Percentiles rank a stretch among this genome's conserved stretches.
These are phyloP conservation scores for Posidonia australis DNA, from an alignment of 106 monocot species.

Conservation along the genomic window DNA sequence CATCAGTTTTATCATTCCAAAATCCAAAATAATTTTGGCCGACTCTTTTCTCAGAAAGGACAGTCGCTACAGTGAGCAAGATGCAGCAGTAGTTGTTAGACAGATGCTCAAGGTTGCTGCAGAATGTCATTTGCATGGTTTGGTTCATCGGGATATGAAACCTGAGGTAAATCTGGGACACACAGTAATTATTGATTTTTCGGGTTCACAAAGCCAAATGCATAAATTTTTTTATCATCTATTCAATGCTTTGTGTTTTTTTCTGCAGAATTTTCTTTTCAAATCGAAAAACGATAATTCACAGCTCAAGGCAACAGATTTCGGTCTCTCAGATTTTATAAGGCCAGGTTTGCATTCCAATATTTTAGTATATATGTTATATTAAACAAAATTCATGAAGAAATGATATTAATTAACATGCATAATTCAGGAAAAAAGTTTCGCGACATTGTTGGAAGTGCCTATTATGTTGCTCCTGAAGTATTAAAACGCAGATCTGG, in stretches of 20 bases:
- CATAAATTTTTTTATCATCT: not conserved
- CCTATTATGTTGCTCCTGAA: constrained; percentile 95
- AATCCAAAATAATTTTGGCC: no score
- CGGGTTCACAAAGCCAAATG: not conserved
- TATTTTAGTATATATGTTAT: no score
- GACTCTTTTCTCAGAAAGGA: constrained; percentile 43
- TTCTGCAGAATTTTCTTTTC: constrained; percentile 67
- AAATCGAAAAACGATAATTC: constrained; percentile 46
- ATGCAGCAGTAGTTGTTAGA: constrained; percentile 73
- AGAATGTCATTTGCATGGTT: constrained; percentile 85
- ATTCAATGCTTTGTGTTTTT: not conserved
- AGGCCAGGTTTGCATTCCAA: constrained; percentile 27
- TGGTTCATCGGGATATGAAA: constrained; percentile 94
- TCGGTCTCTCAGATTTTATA: constrained; percentile 65
- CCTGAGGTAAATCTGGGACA: constrained; percentile 91
- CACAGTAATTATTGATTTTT: not conserved
- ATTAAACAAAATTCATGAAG: no score
- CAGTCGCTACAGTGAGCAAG: constrained; percentile 89
- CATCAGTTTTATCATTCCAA: no score
- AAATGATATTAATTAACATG: not conserved
- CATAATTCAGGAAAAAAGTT: constrained; percentile 31
- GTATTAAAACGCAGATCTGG: constrained; percentile 87
- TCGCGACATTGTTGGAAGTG: constrained; percentile 95
- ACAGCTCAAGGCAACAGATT: constrained; percentile 67
- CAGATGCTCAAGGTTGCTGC: constrained; percentile 97